These are phyloP conservation scores for Syzygium oleosum DNA, from an alignment of 345 rosid species.

Conservation along the genomic window DNA sequence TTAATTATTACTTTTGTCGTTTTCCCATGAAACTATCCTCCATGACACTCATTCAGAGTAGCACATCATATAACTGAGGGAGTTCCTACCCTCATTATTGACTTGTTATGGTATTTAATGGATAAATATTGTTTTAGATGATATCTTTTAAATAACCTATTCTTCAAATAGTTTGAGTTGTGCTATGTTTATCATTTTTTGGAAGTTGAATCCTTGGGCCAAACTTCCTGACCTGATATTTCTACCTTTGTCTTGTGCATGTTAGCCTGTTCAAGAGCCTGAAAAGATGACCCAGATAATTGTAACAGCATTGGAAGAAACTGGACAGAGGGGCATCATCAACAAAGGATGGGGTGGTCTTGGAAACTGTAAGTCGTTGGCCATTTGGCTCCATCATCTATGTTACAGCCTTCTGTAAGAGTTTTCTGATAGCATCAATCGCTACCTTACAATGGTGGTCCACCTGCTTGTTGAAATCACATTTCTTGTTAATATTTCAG, in stretches of 20 bases:
- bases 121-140: background rate
- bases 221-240: background rate
- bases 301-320: slow-evolving; percentile 63
- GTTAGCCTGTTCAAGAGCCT: slow-evolving; percentile 89
- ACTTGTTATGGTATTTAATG: background rate
- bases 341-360: slow-evolving; percentile 99
- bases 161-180: background rate
- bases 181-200: background rate
- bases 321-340: slow-evolving; percentile 92
- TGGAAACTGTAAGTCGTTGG: slow-evolving; percentile 54
- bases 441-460: background rate
- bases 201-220: background rate
- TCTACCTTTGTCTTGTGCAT: background rate
- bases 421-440: background rate
- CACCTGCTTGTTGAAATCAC: background rate
- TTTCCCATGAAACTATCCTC: background rate
- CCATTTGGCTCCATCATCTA: background rate
- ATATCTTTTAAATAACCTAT: background rate
- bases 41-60: background rate
- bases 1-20: background rate
- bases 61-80: background rate
- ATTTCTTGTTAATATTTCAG: slow-evolving; percentile 34
- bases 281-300: slow-evolving; percentile 79
- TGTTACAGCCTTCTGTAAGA: background rate
- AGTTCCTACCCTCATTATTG: background rate